These are phyloP conservation scores for Actinomortierella wolfii DNA, from an alignment of 371 early-diverging fungal genomes.

Conservation along the genomic window DNA sequence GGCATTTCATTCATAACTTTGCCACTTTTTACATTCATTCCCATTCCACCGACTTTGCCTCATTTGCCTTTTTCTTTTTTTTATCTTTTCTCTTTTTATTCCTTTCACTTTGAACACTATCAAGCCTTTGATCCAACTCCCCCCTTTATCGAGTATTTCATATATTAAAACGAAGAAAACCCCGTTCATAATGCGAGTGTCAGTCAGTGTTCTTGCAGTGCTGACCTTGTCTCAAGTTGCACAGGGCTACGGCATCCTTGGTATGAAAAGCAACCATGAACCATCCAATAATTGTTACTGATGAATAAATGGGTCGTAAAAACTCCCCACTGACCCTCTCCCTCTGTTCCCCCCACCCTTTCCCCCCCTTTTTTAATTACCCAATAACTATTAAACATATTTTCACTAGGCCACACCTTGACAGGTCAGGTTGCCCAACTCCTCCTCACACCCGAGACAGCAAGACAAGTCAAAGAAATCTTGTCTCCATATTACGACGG, in stretches of 20 bases:
- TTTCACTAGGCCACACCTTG: slow-evolving; percentile 31
- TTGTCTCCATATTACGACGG: slow-evolving; percentile 41
- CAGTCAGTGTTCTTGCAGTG: slow-evolving; percentile 11
- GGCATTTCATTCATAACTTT: too few relatives aligned
- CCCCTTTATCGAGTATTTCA: too few relatives aligned
- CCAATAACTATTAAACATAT: neutral
- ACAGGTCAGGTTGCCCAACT: slow-evolving; percentile 44
- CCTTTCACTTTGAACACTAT: neutral
- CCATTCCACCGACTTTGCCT: too few relatives aligned
- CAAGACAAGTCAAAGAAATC: slow-evolving; percentile 37
- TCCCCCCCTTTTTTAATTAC: neutral
- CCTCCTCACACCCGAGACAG: slow-evolving; percentile 42
- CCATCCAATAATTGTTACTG: neutral
- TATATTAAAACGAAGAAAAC: too few relatives aligned
- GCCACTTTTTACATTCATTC: too few relatives aligned
- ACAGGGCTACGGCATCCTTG: slow-evolving; percentile 38
- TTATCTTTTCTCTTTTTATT: neutral
- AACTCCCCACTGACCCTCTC: neutral
- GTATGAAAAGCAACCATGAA: slow-evolving; percentile 3
- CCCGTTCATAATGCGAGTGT: neutral
- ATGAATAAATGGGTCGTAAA: neutral
- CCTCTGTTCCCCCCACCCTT: neutral
- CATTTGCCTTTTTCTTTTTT: neutral
- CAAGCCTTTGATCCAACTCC: too few relatives aligned
- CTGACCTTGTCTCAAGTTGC: slow-evolving; percentile 15